A percentile compares a stretch with the other conserved stretches of the same genome.
phyloP scores from a whole-genome alignment of 345 rosid species.

The Reutealis trisperma region DNA sequence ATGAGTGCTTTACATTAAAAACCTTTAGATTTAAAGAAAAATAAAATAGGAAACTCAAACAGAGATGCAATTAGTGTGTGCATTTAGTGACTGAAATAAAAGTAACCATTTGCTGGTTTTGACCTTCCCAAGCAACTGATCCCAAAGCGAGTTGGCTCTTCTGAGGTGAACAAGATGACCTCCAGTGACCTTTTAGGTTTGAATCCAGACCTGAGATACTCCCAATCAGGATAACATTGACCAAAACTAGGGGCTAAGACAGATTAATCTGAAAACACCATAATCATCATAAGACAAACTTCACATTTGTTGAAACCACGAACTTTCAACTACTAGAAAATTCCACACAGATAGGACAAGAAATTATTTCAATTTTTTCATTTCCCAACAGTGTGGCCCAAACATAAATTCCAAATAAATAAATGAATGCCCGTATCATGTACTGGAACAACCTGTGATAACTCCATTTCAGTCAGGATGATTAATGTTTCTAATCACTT shows the following conservation, averaged over 20 bases:
- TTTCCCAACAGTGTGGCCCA: background rate
- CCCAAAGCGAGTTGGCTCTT: constrained; percentile 96
- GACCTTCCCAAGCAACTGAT: constrained; percentile 98
- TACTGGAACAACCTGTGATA: background rate
- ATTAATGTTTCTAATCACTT: background rate
- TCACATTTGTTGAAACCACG: background rate
- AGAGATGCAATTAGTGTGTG: background rate
- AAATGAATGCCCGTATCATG: background rate
- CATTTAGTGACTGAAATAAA: background rate
- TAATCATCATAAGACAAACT: constrained; percentile 8
- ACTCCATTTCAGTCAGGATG: background rate
- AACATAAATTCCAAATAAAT: background rate
- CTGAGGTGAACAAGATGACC: constrained; percentile 84
- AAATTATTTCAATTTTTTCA: background rate
- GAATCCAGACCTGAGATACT: constrained; percentile 64
- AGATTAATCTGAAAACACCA: constrained; percentile 2
- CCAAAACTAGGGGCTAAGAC: background rate
- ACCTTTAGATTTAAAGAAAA: constrained; percentile 1
- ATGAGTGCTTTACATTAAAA: background rate
- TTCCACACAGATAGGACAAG: background rate
- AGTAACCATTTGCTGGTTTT: constrained; percentile 5
- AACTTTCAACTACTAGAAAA: background rate
- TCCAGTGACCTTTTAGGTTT: constrained; percentile 86
- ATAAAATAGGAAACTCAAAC: background rate
- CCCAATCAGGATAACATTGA: constrained; percentile 19